Evolutionary conservation across 208 protist species (phyloP), one percentile per base, ranked within the genome.

Genomic region (Blastocrithidia nonstop): DNA sequence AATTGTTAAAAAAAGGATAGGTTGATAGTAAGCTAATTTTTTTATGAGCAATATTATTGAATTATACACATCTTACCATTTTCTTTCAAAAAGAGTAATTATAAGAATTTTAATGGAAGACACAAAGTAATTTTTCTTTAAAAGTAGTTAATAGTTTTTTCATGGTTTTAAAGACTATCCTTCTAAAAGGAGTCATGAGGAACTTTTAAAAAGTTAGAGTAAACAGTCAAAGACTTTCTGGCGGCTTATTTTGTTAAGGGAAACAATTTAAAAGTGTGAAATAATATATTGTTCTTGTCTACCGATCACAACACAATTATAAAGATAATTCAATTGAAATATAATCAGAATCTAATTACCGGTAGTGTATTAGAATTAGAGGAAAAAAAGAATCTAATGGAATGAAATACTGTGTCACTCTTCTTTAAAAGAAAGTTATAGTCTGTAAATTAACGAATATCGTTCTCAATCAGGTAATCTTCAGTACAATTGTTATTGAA

Each of bases 371-470:
- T 35, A n/a, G 13, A n/a, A n/a, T 35, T 35, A 35, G 29, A n/a
- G n/a, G n/a, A n/a, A n/a, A n/a, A n/a, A n/a, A n/a, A n/a, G n/a
- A n/a, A n/a, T n/a, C n/a, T n/a, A n/a, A n/a, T 35, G n/a, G n/a
- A 35, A 35, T 35, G n/a, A 35, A 35, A 35, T n/a, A 35, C n/a
- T n/a, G n/a, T 35, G 13, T 35, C n/a, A 35, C n/a, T n/a, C n/a
- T n/a, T 35, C n/a, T 35, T 13, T 35, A 35, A n/a, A n/a, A n/a
- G 13, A n/a, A n/a, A n/a, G 13, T 35, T 37, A 16, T 24, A 5
- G 16, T 37, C 17, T 37, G 17, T 17, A 3, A 16, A 24, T 2
- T 5, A 37, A 17, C 2, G 33, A 3, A 17, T 37, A 24, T 16
- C 3, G 19, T 37, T 3, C 3, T 37, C 2, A 37, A 37, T 37